Conservation (phyloP, 1,139 yeast genomes). For the Kurtzmaniella natalensis region DNA sequence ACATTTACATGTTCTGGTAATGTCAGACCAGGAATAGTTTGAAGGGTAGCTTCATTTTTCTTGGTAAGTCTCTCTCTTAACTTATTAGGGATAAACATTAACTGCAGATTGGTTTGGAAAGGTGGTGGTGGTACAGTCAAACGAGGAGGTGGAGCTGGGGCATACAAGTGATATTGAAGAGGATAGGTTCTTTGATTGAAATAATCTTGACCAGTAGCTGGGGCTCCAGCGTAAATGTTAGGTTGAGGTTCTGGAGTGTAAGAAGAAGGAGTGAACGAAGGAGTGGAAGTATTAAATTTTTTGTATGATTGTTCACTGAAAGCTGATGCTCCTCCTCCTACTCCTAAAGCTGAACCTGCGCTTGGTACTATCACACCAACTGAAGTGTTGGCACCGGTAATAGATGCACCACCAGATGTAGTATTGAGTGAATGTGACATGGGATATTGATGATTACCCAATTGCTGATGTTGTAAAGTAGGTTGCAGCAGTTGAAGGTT, state of each 20-base stretch:
- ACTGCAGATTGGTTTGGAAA: conserved; percentile 65
- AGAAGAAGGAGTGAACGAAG: conserved; percentile 24
- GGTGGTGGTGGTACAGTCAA: conserved; percentile 55
- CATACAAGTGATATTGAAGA: conserved; percentile 81
- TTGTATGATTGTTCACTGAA: conserved; percentile 7
- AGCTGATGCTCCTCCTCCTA: conserved; percentile 6
- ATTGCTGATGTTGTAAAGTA: not conserved
- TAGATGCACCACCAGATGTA: not conserved
- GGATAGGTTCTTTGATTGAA: conserved; percentile 41
- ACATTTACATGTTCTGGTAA: conserved; percentile 75
- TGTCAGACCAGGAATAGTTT: conserved; percentile 51
- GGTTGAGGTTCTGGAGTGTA: conserved; percentile 5
- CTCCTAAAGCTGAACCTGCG: too few relatives aligned
- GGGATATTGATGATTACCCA: not conserved
- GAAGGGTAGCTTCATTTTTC: conserved; percentile 79
- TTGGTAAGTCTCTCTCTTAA: conserved; percentile 68
- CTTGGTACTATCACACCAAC: too few relatives aligned
- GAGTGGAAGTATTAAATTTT: conserved; percentile 30
- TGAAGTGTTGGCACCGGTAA: conserved; percentile 5
- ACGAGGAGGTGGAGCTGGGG: conserved; percentile 84
- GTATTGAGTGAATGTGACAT: not conserved
- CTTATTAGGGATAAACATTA: conserved; percentile 68
- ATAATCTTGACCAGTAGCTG: conserved; percentile 2
- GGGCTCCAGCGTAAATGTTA: not conserved
- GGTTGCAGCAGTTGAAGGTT: not conserved